These are phyloP conservation scores for Xerocomus amazonicus DNA, from an alignment of 1,284 basidiomycete species.

Conservation along the genomic window DNA sequence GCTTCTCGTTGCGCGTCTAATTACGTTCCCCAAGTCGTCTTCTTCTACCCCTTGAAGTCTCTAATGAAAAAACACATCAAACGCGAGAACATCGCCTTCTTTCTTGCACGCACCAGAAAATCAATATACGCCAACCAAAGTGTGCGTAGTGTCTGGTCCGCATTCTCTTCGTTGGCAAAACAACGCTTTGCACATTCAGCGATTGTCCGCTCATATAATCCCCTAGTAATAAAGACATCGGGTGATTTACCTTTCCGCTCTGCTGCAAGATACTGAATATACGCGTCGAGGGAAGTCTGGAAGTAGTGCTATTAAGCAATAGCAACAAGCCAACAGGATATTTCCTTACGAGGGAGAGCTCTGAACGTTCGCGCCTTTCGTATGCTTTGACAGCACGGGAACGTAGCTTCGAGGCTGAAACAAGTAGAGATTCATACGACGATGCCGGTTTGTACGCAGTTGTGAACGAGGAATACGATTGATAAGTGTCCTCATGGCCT, in stretches of 20 bases:
- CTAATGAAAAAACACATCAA: constrained; percentile 32
- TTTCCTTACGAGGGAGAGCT: constrained; percentile 50
- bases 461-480: constrained; percentile 84
- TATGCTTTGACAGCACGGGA: constrained; percentile 57
- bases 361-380: constrained; percentile 58
- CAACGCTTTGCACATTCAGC: constrained; percentile 60
- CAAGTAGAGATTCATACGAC: constrained; percentile 74
- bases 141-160: constrained; percentile 53
- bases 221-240: constrained; percentile 56
- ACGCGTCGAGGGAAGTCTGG: constrained; percentile 55
- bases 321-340: neutral
- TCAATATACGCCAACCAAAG: constrained; percentile 69
- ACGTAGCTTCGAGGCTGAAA: constrained; percentile 71
- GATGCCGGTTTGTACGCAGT: constrained; percentile 68
- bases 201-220: constrained; percentile 77
- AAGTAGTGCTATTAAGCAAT: neutral
- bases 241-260: constrained; percentile 65
- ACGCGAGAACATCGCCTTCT: neutral
- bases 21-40: constrained; percentile 39
- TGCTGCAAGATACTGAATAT: constrained; percentile 58
- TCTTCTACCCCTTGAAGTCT: constrained; percentile 44
- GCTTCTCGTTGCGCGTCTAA: constrained; percentile 58
- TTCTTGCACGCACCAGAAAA: constrained; percentile 40
- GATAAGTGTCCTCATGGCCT: constrained; percentile 76
- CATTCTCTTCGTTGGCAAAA: constrained; percentile 47